These are phyloP conservation scores for Fusarium coicis DNA, from an alignment of 2,329 filamentous ascomycete genomes.

Conservation along the genomic window DNA sequence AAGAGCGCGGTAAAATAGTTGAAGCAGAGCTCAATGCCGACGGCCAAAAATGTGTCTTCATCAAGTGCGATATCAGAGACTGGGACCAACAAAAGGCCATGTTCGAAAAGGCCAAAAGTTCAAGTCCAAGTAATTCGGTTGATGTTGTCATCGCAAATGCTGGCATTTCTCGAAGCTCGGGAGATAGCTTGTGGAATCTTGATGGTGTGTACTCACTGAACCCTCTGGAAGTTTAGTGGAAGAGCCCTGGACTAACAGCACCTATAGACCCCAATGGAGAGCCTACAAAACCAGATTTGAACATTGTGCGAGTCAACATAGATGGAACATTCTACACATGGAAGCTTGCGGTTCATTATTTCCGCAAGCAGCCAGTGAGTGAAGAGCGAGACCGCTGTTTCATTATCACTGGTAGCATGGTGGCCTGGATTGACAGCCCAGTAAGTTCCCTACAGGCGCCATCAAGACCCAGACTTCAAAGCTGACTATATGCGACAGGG, in stretches of 20 bases:
- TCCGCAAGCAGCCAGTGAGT: conserved; percentile 53
- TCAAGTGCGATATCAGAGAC: conserved; percentile 55
- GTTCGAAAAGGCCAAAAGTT: conserved; percentile 53
- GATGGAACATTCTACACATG: conserved; percentile 57
- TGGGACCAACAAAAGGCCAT: conserved; percentile 56
- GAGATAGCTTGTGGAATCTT: conserved; percentile 53
- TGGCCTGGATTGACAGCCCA: conserved; percentile 58
- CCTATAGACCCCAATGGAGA: conserved; percentile 24
- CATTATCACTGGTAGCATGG: conserved; percentile 60
- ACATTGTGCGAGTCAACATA: conserved; percentile 55
- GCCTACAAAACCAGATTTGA: conserved; percentile 53
- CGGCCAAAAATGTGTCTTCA: conserved; percentile 44
- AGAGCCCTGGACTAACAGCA: not conserved
- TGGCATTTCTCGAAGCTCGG: conserved; percentile 51
- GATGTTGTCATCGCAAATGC: conserved; percentile 62
- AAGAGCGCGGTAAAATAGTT: conserved; percentile 45
- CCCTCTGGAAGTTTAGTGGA: not conserved
- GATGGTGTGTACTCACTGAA: conserved; percentile 44
- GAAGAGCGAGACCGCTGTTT: conserved; percentile 57
- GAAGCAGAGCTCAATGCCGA: conserved; percentile 48
- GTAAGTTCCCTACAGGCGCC: conserved; percentile 8
- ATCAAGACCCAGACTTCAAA: not conserved
- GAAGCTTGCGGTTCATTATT: conserved; percentile 60
- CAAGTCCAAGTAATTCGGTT: conserved; percentile 52
- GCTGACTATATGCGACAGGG: not conserved